phyloP scores from a whole-genome alignment of 805 yeast species.

The Scheffersomyces stipitis region DNA sequence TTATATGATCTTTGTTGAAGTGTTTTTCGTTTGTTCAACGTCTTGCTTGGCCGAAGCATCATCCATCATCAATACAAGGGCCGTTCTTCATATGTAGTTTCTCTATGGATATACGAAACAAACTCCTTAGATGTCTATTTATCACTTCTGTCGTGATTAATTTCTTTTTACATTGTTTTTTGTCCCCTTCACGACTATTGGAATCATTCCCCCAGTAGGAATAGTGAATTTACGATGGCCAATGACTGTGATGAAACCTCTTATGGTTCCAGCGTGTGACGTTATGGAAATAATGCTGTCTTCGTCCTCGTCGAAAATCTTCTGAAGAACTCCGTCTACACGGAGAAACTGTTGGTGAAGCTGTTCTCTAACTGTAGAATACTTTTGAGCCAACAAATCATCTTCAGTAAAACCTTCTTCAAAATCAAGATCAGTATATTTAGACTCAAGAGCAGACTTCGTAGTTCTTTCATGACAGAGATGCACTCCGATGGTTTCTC shows the following conservation, averaged over 20 bases:
- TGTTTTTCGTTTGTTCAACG: too few relatives aligned
- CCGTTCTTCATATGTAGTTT: too few relatives aligned
- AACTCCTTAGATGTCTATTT: too few relatives aligned
- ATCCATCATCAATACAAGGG: too few relatives aligned
- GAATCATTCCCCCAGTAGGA: slow-evolving; percentile 30
- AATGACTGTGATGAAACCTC: slow-evolving; percentile 23
- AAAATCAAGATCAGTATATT: slow-evolving; percentile 16
- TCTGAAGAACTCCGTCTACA: slow-evolving; percentile 20
- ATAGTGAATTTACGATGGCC: slow-evolving; percentile 30
- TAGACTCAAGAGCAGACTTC: slow-evolving; percentile 11
- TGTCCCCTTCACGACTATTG: slow-evolving; percentile 24
- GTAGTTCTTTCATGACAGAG: slow-evolving; percentile 23
- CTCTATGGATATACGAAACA: too few relatives aligned
- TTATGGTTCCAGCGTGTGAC: slow-evolving; percentile 28
- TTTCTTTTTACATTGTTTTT: slow-evolving; percentile 3
- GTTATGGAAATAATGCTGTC: slow-evolving; percentile 19
- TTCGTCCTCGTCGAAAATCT: slow-evolving; percentile 15
- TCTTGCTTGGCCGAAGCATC: too few relatives aligned
- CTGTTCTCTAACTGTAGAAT: slow-evolving; percentile 12
- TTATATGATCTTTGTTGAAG: too few relatives aligned
- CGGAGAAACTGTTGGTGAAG: slow-evolving; percentile 20
- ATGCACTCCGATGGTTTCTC: slow-evolving; percentile 27
- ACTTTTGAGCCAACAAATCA: slow-evolving; percentile 13
- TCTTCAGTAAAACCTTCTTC: slow-evolving; percentile 21
- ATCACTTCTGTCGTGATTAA: too few relatives aligned